Evolutionary conservation across 768 basidiomycete genomes (phyloP).

Genomic region (Tulasnella sp.): DNA sequence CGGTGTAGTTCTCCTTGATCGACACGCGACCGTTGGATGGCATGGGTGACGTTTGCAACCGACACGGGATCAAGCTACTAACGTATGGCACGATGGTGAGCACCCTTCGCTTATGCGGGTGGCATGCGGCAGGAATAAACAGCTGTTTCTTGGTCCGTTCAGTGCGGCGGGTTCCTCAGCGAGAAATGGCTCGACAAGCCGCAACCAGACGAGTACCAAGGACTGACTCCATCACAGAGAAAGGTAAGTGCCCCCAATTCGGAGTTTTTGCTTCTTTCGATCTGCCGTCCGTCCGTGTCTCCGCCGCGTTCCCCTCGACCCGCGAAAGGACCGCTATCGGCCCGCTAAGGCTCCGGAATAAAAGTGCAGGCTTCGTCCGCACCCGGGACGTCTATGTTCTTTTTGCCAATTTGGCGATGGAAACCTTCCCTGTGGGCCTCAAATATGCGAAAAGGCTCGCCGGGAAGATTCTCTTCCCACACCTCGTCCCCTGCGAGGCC

Average conservation of each 20-base stretch:
- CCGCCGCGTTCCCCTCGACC: neutral
- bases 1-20: slow-evolving; percentile 67
- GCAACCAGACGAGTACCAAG: slow-evolving; percentile 68
- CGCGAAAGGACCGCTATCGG: slow-evolving; percentile 6
- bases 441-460: slow-evolving; percentile 1
- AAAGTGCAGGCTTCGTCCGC: slow-evolving; percentile 1
- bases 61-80: slow-evolving; percentile 66
- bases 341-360: slow-evolving; percentile 6
- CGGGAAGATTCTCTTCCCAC: slow-evolving; percentile 7
- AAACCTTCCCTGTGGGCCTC: slow-evolving; percentile 1
- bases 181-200: slow-evolving; percentile 66
- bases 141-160: neutral
- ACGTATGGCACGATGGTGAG: slow-evolving; percentile 79
- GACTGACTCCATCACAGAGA: slow-evolving; percentile 75
- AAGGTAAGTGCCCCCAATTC: slow-evolving; percentile 48
- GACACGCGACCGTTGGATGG: slow-evolving; percentile 73
- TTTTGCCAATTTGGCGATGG: slow-evolving; percentile 2
- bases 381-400: neutral
- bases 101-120: slow-evolving; percentile 20
- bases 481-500: neutral
- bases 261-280: neutral
- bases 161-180: slow-evolving; percentile 82
- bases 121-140: neutral
- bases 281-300: slow-evolving; percentile 7
- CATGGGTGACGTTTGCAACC: slow-evolving; percentile 71